Evolutionary conservation across 768 basidiomycete species (phyloP).

Genomic region (Hericium coralloides): DNA sequence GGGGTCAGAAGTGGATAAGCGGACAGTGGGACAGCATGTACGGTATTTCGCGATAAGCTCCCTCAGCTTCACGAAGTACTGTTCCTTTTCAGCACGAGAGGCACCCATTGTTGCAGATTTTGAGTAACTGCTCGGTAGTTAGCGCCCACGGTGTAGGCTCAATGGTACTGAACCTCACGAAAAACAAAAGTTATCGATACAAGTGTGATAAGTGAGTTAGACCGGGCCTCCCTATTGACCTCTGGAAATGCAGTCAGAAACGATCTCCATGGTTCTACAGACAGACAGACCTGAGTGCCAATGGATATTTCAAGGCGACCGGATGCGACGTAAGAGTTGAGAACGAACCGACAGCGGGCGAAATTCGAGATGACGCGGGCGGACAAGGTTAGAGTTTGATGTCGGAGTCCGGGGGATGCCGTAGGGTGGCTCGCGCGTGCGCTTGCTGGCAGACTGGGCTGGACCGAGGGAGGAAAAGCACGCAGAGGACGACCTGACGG

Average conservation of each 20-base stretch:
- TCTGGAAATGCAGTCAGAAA: constrained; percentile 31
- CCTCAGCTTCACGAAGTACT: constrained; percentile 91
- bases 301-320: constrained; percentile 92
- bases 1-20: neutral
- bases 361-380: neutral
- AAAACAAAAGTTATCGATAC: constrained; percentile 8
- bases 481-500: neutral
- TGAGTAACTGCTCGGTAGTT: constrained; percentile 1
- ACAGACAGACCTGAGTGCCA: constrained; percentile 64
- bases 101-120: constrained; percentile 69
- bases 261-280: neutral
- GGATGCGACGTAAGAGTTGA: constrained; percentile 12
- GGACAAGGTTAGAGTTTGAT: constrained; percentile 12
- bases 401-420: neutral
- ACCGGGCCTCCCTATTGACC: constrained; percentile 88
- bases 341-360: constrained; percentile 1
- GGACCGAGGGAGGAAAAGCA: neutral
- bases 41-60: constrained; percentile 85
- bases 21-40: constrained; percentile 32
- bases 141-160: too few relatives aligned
- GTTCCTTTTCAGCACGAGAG: constrained; percentile 79
- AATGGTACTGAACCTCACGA: neutral
- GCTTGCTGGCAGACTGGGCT: neutral
- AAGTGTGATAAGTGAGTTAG: neutral
- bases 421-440: neutral